Conservation (phyloP, 2,329 filamentous ascomycete genomes). For the Aspergillus niger region DNA sequence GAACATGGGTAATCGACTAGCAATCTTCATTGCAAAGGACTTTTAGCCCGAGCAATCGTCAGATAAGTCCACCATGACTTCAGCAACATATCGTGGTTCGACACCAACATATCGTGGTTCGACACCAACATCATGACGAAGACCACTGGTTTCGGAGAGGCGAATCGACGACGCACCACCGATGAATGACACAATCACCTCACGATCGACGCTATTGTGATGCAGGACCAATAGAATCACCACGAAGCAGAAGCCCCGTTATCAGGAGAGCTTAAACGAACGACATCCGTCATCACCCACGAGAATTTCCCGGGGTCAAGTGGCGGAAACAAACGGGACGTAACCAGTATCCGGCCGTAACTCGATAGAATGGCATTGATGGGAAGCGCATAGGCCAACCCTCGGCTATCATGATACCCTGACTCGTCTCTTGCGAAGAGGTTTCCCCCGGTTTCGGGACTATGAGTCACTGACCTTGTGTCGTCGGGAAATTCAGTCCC, state of each 20-base stretch:
- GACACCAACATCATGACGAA: background rate
- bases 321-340: background rate
- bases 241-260: background rate
- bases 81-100: background rate
- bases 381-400: background rate
- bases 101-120: background rate
- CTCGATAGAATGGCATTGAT: background rate
- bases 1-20: too few relatives aligned
- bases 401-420: background rate
- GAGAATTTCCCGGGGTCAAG: background rate
- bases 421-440: background rate
- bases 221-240: background rate
- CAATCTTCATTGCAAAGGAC: too few relatives aligned
- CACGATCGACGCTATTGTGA: background rate
- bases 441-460: background rate
- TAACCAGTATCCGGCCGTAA: background rate
- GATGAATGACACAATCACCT: background rate
- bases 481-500: background rate
- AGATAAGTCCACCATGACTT: background rate
- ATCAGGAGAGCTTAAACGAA: slow-evolving; percentile 2
- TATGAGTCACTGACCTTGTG: background rate
- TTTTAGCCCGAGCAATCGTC: background rate
- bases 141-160: background rate
- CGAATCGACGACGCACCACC: background rate
- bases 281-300: background rate